Base-by-base conservation (phyloP, 2,329 filamentous ascomycete genomes). In the Aspergillus awamori region DNA sequence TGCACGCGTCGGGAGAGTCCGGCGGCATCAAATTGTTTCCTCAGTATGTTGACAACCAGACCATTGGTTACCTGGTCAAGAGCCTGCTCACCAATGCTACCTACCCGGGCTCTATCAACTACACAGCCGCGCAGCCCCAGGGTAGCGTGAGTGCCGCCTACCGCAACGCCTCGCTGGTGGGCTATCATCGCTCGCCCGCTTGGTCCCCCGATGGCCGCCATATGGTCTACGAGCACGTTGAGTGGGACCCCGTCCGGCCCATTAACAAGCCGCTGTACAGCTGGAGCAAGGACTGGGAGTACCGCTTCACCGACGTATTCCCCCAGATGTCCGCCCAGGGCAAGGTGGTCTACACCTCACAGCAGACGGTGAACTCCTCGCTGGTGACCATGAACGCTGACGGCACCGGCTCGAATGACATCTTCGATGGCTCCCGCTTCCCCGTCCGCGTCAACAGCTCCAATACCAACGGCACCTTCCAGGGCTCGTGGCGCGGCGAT, bases 291-390 rank as follows among this genome's bases (percentile, higher is more conserved):
- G 73, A 78, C 4, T 80, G 73, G 73, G 79, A 80, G 8, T 80
- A 80, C 62, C 74, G 76, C 38, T 78, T 78, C 69, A 79, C 72
- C 48, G 78, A 81, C 56, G 76, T 81, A 2, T 80, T 81, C 67
- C 78, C 79, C 26, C 47, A 51, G n/a, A 30, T 51, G 24, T 51
- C 47, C 4, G 11, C 28, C 1, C n/a, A 20, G 24, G 47, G 47
- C 26, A 30, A 51, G 24, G n/a, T 51, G 7, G 47, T 0, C 15
- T 51, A 51, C 65, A 72, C 48, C 63, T 76, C 13, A 65, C 66
- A 4, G 70, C 67, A 8, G 58, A 78, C 79, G 54, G 73, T 72
- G 47, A 51, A 51, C 47, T 51, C 47, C 1, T 77, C 76, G 7
- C 68, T 80, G 33, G 68, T 77, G 4, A 71, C 70, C 1, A 51